Evolutionary conservation across 495 filamentous ascomycete species (phyloP).

Genomic region (Jackrogersella minutella): DNA sequence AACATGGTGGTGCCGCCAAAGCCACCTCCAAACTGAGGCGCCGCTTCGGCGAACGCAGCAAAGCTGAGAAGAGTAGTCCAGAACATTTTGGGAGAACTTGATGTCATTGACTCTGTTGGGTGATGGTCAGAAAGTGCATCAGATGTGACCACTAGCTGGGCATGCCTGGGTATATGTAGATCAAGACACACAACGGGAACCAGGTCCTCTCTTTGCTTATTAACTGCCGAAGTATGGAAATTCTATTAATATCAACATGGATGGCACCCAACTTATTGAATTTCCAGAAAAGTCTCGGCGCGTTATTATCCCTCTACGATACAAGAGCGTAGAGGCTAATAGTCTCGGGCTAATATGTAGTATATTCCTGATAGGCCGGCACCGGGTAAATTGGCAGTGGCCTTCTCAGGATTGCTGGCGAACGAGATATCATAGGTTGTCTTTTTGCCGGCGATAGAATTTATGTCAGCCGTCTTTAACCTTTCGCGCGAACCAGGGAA

Average conservation of each 20-base stretch:
- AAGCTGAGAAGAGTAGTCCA: conserved; percentile 50
- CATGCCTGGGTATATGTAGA: conserved; percentile 30
- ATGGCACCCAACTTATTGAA: conserved; percentile 35
- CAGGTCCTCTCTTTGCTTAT: conserved; percentile 14
- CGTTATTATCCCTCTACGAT: conserved; percentile 13
- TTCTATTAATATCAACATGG: conserved; percentile 40
- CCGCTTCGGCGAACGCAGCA: conserved; percentile 48
- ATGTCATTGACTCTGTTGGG: conserved; percentile 10
- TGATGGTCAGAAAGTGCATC: conserved; percentile 3
- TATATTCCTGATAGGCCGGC: conserved; percentile 17
- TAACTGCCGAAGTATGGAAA: conserved; percentile 33
- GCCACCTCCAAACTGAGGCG: conserved; percentile 48
- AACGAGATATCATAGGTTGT: background rate
- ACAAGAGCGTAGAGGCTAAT: conserved; percentile 31
- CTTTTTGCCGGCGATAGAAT: conserved; percentile 23
- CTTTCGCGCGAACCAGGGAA: conserved; percentile 9
- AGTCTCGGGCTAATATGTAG: conserved; percentile 34
- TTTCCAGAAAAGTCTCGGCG: conserved; percentile 27
- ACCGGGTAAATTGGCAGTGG: conserved; percentile 32
- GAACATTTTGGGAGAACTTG: conserved; percentile 44
- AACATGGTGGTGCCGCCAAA: conserved; percentile 54
- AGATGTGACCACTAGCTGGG: conserved; percentile 10
- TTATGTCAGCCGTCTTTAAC: conserved; percentile 5
- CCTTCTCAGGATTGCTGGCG: background rate
- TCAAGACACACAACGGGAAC: conserved; percentile 7